phyloP scores from a whole-genome alignment of 2,329 filamentous ascomycete species.

The Lachnellula occidentalis region DNA sequence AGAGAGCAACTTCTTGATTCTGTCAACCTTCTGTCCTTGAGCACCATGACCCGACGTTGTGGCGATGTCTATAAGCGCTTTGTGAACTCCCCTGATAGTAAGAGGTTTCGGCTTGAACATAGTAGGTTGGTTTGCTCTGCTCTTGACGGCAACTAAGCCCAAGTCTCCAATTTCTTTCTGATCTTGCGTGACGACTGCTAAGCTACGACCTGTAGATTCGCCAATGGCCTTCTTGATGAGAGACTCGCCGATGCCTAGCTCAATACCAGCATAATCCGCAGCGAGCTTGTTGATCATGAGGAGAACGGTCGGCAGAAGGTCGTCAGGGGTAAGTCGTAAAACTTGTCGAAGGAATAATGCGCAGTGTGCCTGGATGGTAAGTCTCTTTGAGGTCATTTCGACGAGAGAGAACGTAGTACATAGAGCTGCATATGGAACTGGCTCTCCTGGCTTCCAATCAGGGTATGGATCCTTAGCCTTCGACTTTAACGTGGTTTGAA shows the following conservation, averaged over 20 bases:
- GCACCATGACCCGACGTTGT: slow-evolving; percentile 81
- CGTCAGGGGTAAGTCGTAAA: slow-evolving; percentile 80
- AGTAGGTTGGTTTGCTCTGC: slow-evolving; percentile 87
- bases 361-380: slow-evolving; percentile 85
- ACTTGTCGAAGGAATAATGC: slow-evolving; percentile 90
- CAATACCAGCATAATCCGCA: slow-evolving; percentile 92
- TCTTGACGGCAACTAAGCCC: slow-evolving; percentile 91
- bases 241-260: slow-evolving; percentile 96
- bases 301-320: slow-evolving; percentile 81
- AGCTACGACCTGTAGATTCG: slow-evolving; percentile 82
- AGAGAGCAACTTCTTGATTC: slow-evolving; percentile 94
- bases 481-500: slow-evolving; percentile 69
- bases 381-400: slow-evolving; percentile 87
- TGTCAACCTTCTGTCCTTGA: slow-evolving; percentile 84
- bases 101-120: slow-evolving; percentile 97
- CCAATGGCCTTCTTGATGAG: slow-evolving; percentile 98
- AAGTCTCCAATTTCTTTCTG: slow-evolving; percentile 96
- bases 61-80: slow-evolving; percentile 82
- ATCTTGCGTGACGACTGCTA: slow-evolving; percentile 87
- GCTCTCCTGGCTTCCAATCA: slow-evolving; percentile 84
- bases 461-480: slow-evolving; percentile 78
- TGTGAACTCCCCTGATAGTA: slow-evolving; percentile 80
- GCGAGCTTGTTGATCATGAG: slow-evolving; percentile 98
- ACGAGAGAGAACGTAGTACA: slow-evolving; percentile 93
- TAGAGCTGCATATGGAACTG: slow-evolving; percentile 89